Percentiles rank a stretch among this genome's conserved stretches.
Conservation (phyloP, 306 rosid species). For the Citrullus colocynthis region DNA sequence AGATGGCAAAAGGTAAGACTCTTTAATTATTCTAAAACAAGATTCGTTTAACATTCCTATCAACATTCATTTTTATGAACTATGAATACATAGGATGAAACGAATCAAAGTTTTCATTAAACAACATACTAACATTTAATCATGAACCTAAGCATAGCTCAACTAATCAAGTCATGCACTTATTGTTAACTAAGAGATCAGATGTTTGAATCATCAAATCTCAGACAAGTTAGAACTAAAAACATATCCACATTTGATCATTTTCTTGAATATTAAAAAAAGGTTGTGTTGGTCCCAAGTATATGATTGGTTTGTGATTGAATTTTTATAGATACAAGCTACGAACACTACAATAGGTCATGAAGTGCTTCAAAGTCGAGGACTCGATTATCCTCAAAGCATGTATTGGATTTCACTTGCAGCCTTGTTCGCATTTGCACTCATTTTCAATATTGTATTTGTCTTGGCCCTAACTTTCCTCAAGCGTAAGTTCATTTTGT, state of each 20-base stretch:
- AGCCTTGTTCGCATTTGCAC: slow-evolving; percentile 26
- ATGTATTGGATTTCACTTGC: slow-evolving; percentile 34
- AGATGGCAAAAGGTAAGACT: slow-evolving; percentile 17
- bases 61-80: no score
- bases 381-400: slow-evolving; percentile 19
- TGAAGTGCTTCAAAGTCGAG: slow-evolving; percentile 22
- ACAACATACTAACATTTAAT: no score
- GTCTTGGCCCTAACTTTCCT: slow-evolving; percentile 28
- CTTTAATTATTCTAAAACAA: no score
- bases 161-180: no score
- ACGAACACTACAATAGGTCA: slow-evolving; percentile 14
- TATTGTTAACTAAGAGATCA: no score
- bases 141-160: no score
- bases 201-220: no score
- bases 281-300: background rate
- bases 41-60: no score
- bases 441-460: slow-evolving; percentile 25
- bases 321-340: slow-evolving; percentile 9
- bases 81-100: no score
- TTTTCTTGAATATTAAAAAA: no score
- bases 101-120: no score
- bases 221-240: no score
- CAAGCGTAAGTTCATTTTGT: slow-evolving; percentile 13
- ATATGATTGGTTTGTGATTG: background rate
- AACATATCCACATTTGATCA: background rate